Conservation (phyloP, 257 asterid species). For the Eucommia ulmoides region DNA sequence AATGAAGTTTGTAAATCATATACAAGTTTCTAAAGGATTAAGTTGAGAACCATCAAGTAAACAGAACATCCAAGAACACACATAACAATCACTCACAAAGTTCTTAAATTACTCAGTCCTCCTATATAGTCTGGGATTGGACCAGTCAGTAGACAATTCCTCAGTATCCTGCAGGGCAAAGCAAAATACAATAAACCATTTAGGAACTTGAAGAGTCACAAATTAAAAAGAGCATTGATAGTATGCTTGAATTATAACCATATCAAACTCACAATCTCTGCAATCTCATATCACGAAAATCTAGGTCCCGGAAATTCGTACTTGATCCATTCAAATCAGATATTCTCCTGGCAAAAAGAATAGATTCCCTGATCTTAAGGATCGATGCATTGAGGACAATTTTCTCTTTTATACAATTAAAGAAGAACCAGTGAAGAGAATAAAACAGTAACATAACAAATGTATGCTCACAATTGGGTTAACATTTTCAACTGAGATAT, state of each 20-base stretch:
- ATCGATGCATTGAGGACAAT: neutral
- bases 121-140: conserved; percentile 44
- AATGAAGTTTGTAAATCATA: no score
- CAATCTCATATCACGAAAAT: conserved; percentile 26
- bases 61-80: no score
- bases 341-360: conserved; percentile 67
- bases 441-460: neutral
- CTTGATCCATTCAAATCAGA: conserved; percentile 41
- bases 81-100: conserved; percentile 57
- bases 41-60: no score
- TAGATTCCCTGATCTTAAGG: no score
- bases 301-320: conserved; percentile 47
- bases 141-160: conserved; percentile 70
- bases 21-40: no score
- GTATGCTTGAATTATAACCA: conserved; percentile 2
- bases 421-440: neutral
- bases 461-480: conserved; percentile 35
- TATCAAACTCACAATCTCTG: conserved; percentile 34
- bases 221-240: no score
- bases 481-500: conserved; percentile 41
- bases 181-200: conserved; percentile 8
- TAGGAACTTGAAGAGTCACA: no score
- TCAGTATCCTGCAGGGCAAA: conserved; percentile 47
- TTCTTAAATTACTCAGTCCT: conserved; percentile 12
- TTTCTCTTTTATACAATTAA: neutral